These are phyloP conservation scores for Suillus subalutaceus DNA, from an alignment of 768 basidiomycete genomes.

Conservation along the genomic window DNA sequence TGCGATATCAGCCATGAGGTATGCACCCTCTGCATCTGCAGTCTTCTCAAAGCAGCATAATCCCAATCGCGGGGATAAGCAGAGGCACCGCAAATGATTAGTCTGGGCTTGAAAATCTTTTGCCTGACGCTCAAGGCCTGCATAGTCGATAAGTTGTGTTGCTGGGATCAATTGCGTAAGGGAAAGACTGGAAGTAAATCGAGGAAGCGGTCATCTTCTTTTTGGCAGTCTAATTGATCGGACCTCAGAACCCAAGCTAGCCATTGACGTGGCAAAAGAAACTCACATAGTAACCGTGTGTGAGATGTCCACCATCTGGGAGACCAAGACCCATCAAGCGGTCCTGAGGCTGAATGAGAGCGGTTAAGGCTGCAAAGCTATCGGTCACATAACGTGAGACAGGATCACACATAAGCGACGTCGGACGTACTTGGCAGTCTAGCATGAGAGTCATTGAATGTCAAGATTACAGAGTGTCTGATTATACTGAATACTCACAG, in stretches of 20 bases:
- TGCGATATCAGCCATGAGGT: conserved; percentile 95
- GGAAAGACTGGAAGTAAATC: conserved; percentile 99
- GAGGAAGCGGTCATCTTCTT: conserved; percentile 99
- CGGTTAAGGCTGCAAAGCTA: conserved; percentile 96
- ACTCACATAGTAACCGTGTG: conserved; percentile 94
- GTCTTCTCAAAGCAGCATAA: conserved; percentile 79
- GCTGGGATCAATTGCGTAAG: conserved; percentile 83
- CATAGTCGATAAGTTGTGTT: conserved; percentile 91
- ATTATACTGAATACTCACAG: conserved; percentile 50
- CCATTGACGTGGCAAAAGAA: background rate
- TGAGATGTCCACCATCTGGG: conserved; percentile 96
- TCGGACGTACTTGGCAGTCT: conserved; percentile 84
- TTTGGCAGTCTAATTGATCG: conserved; percentile 76
- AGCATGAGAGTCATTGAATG: conserved; percentile 15
- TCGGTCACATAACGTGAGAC: conserved; percentile 16
- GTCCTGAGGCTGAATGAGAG: conserved; percentile 95
- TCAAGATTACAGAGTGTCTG: conserved; percentile 19
- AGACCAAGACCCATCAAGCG: conserved; percentile 99
- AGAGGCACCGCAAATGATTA: conserved; percentile 97
- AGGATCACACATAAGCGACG: background rate
- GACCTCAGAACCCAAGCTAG: conserved; percentile 6
- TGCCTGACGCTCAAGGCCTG: conserved; percentile 77
- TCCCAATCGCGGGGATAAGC: conserved; percentile 99
- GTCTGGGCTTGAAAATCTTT: conserved; percentile 93
- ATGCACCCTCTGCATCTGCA: conserved; percentile 87